phyloP scores from a whole-genome alignment of 1,284 basidiomycete genomes.

The Fomitopsis palustris region DNA sequence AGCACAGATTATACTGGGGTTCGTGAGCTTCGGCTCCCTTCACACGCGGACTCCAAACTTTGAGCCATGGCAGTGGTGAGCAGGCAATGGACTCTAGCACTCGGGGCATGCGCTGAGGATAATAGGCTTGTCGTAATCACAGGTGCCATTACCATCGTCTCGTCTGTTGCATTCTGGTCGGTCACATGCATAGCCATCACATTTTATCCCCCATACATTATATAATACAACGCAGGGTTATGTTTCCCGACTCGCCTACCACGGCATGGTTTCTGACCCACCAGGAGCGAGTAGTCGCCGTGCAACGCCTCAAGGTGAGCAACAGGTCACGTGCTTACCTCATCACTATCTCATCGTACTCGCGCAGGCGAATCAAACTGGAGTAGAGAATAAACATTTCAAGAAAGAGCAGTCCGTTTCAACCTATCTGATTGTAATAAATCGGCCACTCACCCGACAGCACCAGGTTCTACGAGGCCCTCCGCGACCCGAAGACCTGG shows the following conservation, averaged over 20 bases:
- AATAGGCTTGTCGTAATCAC: constrained; percentile 69
- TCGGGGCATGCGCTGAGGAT: neutral
- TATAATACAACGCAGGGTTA: constrained; percentile 51
- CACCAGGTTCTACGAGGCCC: constrained; percentile 59
- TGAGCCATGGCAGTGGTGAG: constrained; percentile 62
- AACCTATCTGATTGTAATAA: too few species aligned
- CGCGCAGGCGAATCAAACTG: constrained; percentile 32
- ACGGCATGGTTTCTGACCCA: constrained; percentile 67
- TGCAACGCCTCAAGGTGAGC: constrained; percentile 60
- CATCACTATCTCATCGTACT: neutral
- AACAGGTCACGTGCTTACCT: neutral
- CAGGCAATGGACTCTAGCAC: neutral
- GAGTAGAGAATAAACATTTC: constrained; percentile 37
- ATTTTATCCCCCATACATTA: too few species aligned
- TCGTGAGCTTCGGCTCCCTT: constrained; percentile 67
- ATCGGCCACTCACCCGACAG: neutral
- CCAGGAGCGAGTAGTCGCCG: constrained; percentile 56
- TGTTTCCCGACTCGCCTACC: constrained; percentile 70
- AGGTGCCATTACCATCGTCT: constrained; percentile 54
- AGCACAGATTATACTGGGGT: constrained; percentile 59
- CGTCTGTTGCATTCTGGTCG: constrained; percentile 53
- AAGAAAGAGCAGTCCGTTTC: constrained; percentile 39
- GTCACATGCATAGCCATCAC: too few species aligned
- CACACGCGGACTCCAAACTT: constrained; percentile 53
- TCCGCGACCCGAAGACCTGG: constrained; percentile 69